Evolutionary conservation across 1,139 yeast genomes (phyloP), one percentile per base, ranked within the genome.

Genomic region (Arxiozyma heterogenica): DNA sequence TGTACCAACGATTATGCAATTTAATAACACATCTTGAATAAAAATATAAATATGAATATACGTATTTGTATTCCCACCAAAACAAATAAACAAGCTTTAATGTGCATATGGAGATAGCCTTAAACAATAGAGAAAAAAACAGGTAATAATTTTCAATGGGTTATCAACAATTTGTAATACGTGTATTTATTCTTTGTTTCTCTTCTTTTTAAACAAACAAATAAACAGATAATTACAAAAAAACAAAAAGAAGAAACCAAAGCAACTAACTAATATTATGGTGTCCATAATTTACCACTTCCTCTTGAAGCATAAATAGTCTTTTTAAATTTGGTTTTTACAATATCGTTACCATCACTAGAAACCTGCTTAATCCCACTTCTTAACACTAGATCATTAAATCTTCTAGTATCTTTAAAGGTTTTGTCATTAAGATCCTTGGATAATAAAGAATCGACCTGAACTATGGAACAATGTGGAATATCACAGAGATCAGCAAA

Each of bases 251-350:
- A 21, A 22, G 21, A 9, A 23, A 12, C 8, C 23, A 25, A n/a
- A 27, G 15, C 23, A 20, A 25, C 20, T 1, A 9, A 22, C 27
- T 6, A 15, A 15, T 22, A 51, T 49, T 21, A 63, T 48, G 70
- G 71, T 6, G 62, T 53, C 70, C 71, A 66, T 49, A 67, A 54
- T 46, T 63, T 59, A 17, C 71, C 71, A 15, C 59, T 53, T 7
- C 69, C 69, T 53, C 71, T 63, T 23, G 65, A 57, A 7, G 71
- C 71, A 52, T 64, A 67, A 17, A 66, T 57, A 4, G 64, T 62
- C 42, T 59, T 60, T 43, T 64, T 60, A 48, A 65, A 67, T 22
- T 60, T 57, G 1, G 70, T 65, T 44, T 58, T 64, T 22, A 64
- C 59, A 25, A 62, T 57, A 44, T 59, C 58, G 22, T 61, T 59